These are phyloP conservation scores for Fomitopsis schrenkii DNA, from an alignment of 1,284 basidiomycete genomes.

Conservation along the genomic window DNA sequence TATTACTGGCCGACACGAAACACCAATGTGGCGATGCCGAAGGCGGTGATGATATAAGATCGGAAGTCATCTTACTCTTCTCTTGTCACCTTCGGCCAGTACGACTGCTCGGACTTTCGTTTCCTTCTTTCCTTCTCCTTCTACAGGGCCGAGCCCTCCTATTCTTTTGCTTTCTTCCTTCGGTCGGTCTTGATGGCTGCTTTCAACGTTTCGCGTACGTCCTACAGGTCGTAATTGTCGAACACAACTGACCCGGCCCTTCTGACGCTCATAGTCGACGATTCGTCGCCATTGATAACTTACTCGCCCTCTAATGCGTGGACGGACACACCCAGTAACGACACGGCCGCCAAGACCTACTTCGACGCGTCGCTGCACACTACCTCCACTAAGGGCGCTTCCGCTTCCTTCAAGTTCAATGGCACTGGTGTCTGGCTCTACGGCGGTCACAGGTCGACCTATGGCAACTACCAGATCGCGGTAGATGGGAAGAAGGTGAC, in stretches of 20 bases:
- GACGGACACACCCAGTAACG: slow-evolving; percentile 21
- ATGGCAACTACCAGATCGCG: slow-evolving; percentile 43
- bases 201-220: slow-evolving; percentile 29
- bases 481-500: slow-evolving; percentile 40
- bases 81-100: not conserved
- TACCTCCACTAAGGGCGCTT: slow-evolving; percentile 19
- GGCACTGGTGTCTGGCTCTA: slow-evolving; percentile 52
- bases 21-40: not conserved
- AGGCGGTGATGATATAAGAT: not conserved
- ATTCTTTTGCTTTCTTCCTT: slow-evolving; percentile 15
- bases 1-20: not conserved
- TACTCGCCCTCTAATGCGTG: slow-evolving; percentile 27
- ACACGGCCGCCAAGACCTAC: slow-evolving; percentile 17
- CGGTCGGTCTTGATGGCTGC: slow-evolving; percentile 28
- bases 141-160: slow-evolving; percentile 24
- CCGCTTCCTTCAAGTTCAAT: slow-evolving; percentile 25
- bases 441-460: slow-evolving; percentile 42
- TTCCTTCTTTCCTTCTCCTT: slow-evolving; percentile 8
- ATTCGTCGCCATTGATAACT: slow-evolving; percentile 27
- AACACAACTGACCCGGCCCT: slow-evolving; percentile 1
- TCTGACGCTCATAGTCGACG: slow-evolving; percentile 23
- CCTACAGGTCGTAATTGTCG: not conserved
- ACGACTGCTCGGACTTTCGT: slow-evolving; percentile 8
- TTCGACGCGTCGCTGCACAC: slow-evolving; percentile 20
- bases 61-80: not conserved